Percentiles rank a stretch among this genome's conserved stretches.
Conservation (phyloP, 345 rosid species). For the Lagerstroemia speciosa region DNA sequence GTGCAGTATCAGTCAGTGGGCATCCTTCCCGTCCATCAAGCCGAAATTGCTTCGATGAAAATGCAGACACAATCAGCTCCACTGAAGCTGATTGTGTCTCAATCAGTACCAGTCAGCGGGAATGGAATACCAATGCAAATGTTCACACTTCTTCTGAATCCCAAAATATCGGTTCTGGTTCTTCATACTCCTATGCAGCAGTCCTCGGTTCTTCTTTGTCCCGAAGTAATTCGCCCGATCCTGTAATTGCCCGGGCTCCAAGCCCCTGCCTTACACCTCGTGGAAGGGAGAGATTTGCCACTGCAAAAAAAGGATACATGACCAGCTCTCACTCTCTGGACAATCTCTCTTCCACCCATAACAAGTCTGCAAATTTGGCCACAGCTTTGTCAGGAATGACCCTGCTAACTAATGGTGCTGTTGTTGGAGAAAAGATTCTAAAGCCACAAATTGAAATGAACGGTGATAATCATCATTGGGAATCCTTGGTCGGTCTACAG, state of each 20-base stretch:
- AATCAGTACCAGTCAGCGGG: too few species aligned
- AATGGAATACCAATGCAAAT: conserved; percentile 35
- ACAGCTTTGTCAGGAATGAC: conserved; percentile 61
- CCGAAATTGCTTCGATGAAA: conserved; percentile 64
- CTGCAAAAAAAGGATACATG: conserved; percentile 52
- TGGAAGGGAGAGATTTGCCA: conserved; percentile 55
- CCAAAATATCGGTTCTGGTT: conserved; percentile 38
- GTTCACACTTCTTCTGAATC: conserved; percentile 38
- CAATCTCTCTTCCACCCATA: conserved; percentile 17
- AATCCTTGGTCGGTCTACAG: conserved; percentile 41
- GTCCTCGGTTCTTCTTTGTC: conserved; percentile 74
- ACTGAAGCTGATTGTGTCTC: too few species aligned
- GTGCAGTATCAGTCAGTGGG: conserved; percentile 22
- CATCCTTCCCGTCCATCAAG: conserved; percentile 75
- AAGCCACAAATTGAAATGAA: conserved; percentile 28
- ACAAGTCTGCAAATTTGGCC: conserved; percentile 50
- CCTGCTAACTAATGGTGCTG: conserved; percentile 37
- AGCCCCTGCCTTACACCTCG: conserved; percentile 83
- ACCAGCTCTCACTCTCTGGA: conserved; percentile 40
- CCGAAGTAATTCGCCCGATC: conserved; percentile 81
- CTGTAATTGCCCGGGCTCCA: conserved; percentile 69
- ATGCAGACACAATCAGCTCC: conserved; percentile 22
- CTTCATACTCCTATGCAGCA: conserved; percentile 72
- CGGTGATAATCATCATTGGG: conserved; percentile 31
- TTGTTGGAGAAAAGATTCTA: conserved; percentile 34